A percentile compares a stretch with the other conserved stretches of the same genome.
phyloP scores from a whole-genome alignment of 495 filamentous ascomycete species.

The Aspergillus nanangensis region DNA sequence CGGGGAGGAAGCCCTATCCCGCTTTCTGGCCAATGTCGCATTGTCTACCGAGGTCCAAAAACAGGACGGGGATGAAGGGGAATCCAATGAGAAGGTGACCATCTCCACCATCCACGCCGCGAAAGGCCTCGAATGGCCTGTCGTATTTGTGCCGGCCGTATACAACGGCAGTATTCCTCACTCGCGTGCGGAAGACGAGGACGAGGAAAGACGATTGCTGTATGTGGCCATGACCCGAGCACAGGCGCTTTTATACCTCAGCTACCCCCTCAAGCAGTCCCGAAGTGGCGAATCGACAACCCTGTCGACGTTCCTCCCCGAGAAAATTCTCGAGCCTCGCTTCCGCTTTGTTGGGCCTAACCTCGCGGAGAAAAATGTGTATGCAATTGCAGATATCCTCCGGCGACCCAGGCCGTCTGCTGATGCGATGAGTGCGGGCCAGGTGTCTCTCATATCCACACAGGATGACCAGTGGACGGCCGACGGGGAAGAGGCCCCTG shows the following conservation, averaged over 20 bases:
- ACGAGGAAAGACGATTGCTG: constrained; percentile 85
- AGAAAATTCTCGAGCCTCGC: constrained; percentile 37
- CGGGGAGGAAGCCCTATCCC: constrained; percentile 65
- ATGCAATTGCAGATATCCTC: constrained; percentile 60
- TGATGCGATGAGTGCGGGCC: constrained; percentile 41
- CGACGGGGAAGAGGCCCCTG: constrained; percentile 47
- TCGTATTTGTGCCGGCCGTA: constrained; percentile 89
- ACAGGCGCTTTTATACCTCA: constrained; percentile 86
- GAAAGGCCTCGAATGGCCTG: constrained; percentile 96
- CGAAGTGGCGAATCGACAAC: constrained; percentile 55
- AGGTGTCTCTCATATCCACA: constrained; percentile 40
- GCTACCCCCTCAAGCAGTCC: constrained; percentile 65
- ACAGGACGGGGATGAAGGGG: constrained; percentile 49
- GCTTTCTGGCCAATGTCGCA: constrained; percentile 85
- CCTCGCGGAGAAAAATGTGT: constrained; percentile 49
- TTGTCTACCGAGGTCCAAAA: constrained; percentile 71
- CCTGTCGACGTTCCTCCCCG: constrained; percentile 59
- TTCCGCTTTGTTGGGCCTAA: constrained; percentile 56
- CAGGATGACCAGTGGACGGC: constrained; percentile 63
- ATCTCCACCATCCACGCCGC: constrained; percentile 97
- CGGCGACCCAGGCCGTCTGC: constrained; percentile 49
- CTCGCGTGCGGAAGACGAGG: constrained; percentile 80
- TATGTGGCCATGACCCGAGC: constrained; percentile 99
- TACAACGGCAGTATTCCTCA: constrained; percentile 95
- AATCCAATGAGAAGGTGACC: constrained; percentile 62